Evolutionary conservation across 2,329 filamentous ascomycete genomes (phyloP), one percentile per base, ranked within the genome.

Genomic region (Davidsoniella virescens): DNA sequence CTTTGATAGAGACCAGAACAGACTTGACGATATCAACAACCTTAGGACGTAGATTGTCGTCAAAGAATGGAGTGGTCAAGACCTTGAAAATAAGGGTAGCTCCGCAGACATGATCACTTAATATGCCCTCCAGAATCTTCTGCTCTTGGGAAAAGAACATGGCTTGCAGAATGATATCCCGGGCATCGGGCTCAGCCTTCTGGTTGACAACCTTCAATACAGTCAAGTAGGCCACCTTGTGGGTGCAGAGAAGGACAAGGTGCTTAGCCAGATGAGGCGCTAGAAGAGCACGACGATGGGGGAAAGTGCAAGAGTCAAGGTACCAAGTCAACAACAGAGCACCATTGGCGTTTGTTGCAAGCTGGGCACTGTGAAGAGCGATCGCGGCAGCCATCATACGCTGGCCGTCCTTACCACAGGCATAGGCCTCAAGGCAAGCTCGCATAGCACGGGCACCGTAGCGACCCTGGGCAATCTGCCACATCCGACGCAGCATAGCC

Each of bases 171-270:
- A 98, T 86, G 44, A 78, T 84, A 60, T 98, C 90, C 10, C 92
- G 79, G 3, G 92, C 92, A 54, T 96, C 90, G 0, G 85, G 75
- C 66, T 98, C 92, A 33, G 88, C 85, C 62, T 94, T 87, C 65
- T 98, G 92, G 63, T 98, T 98, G 65, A 98, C 94, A 47, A 96
- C 87, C 70, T 98, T 98, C 52, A 98, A 72, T 1, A 98, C 90
- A 0, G 92, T 98, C 54, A 96, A 72, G 61, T 96, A 96, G 0
- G 92, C 92, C 51, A 98, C 90, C 71, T 96, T 96, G 72, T 98
- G 92, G 0, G 92, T 96, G 72, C 92, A 96, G 5, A 98, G 75
- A 62, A 95, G 87, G 20, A 95, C 87, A 29, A 98, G 72, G 62
- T 94, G 87, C 39, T 92, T 88, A 14, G 95, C 87, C 20, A 98